phyloP scores from a whole-genome alignment of 129 eudicot species.

The Rutidosis leptorrhynchoides region DNA sequence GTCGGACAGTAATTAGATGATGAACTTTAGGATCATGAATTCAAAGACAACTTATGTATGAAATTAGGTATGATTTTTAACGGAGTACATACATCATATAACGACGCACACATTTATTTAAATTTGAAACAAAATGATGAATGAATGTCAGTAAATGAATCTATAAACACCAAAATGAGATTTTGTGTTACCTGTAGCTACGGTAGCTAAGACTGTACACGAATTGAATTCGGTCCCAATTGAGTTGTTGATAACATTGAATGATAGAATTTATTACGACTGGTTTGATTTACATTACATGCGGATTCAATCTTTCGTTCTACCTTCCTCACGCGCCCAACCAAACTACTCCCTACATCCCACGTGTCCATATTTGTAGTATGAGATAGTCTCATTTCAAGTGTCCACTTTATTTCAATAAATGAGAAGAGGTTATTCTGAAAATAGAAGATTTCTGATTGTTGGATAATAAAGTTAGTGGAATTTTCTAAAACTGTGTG shows the following conservation, averaged over 20 bases:
- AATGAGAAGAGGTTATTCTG: too few relatives aligned
- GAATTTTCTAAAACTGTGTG: too few relatives aligned
- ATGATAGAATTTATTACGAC: constrained; percentile 42
- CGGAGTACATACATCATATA: background rate
- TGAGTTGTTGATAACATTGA: constrained; percentile 61
- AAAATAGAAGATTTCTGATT: too few relatives aligned
- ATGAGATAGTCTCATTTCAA: too few relatives aligned
- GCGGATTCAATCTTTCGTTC: constrained; percentile 13
- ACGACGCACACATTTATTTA: background rate
- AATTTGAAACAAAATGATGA: background rate
- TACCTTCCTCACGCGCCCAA: background rate
- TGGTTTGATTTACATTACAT: constrained; percentile 10
- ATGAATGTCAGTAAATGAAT: constrained; percentile 9
- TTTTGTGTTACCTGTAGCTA: constrained; percentile 14
- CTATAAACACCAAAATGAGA: constrained; percentile 7
- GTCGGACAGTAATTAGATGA: constrained; percentile 21
- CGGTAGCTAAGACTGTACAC: constrained; percentile 26
- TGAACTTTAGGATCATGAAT: constrained; percentile 26
- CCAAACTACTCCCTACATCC: too few relatives aligned
- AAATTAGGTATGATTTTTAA: constrained; percentile 5
- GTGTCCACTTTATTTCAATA: too few relatives aligned
- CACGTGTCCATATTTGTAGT: too few relatives aligned
- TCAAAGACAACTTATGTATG: constrained; percentile 1
- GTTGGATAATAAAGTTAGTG: too few relatives aligned
- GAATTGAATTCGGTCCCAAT: constrained; percentile 46